These are phyloP conservation scores for Pleoardoris graminearum DNA, from an alignment of 2,329 filamentous ascomycete species.

Conservation along the genomic window DNA sequence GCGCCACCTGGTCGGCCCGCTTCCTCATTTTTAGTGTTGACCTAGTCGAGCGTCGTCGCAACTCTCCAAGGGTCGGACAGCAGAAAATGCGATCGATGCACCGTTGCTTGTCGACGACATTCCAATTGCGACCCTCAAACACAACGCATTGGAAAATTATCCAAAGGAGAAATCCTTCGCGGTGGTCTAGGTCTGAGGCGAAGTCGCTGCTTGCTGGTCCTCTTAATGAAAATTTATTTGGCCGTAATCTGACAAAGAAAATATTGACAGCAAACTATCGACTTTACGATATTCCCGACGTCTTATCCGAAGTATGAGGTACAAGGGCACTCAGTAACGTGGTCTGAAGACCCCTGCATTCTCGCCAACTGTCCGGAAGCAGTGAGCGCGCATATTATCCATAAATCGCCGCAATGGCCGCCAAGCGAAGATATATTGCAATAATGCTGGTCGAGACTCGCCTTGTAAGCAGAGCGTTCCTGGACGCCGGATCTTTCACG, in stretches of 20 bases:
- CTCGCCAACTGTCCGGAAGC: constrained; percentile 24
- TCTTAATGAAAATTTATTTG: constrained; percentile 32
- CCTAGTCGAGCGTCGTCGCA: too few species aligned
- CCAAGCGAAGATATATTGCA: constrained; percentile 35
- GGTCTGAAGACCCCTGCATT: constrained; percentile 24
- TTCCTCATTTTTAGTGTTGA: too few species aligned
- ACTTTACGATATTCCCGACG: constrained; percentile 19
- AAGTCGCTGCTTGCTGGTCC: constrained; percentile 13
- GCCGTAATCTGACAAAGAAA: constrained; percentile 20
- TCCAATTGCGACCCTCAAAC: too few species aligned
- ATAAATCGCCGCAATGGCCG: constrained; percentile 31
- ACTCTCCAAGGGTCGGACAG: too few species aligned
- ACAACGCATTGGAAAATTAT: constrained; percentile 35
- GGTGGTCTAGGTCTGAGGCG: constrained; percentile 23
- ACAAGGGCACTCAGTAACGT: constrained; percentile 18
- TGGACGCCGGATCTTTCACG: constrained; percentile 21
- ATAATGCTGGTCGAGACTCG: constrained; percentile 36
- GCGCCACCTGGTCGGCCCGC: too few species aligned
- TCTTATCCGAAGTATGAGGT: constrained; percentile 9
- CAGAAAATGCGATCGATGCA: too few species aligned
- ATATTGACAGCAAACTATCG: constrained; percentile 16
- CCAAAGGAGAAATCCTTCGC: constrained; percentile 15
- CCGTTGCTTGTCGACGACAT: too few species aligned
- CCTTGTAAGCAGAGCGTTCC: constrained; percentile 37
- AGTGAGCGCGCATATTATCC: constrained; percentile 33